Percentiles rank a stretch among this genome's conserved stretches.
These are phyloP conservation scores for Bauhinia variegata DNA, from an alignment of 306 rosid genomes.

Conservation along the genomic window DNA sequence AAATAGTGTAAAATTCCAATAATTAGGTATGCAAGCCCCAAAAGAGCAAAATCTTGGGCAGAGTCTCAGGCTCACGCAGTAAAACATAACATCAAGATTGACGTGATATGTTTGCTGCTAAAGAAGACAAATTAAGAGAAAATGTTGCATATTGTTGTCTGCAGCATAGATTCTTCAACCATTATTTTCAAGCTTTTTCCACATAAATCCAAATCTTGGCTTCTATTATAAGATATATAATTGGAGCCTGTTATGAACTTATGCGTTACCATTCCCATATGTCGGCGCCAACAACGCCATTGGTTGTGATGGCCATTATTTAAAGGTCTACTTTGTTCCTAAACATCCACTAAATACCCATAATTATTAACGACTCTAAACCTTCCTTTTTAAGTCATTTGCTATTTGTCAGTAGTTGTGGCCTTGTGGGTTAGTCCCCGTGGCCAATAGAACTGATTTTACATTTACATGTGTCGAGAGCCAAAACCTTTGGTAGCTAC, in stretches of 20 bases:
- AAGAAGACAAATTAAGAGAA: not conserved
- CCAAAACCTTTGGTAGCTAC: not conserved
- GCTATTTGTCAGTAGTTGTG: slow-evolving; percentile 13
- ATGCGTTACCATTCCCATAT: not conserved
- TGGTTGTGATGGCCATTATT: slow-evolving; percentile 18
- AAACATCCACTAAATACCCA: slow-evolving; percentile 27
- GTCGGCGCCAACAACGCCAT: slow-evolving; percentile 35
- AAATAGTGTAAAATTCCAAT: not conserved
- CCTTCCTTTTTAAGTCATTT: slow-evolving; percentile 2
- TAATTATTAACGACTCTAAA: slow-evolving; percentile 9
- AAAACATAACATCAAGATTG: not conserved
- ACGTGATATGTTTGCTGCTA: not conserved
- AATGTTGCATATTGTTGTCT: not conserved
- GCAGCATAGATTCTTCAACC: not conserved
- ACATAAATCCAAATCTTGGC: not conserved
- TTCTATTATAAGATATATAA: not conserved
- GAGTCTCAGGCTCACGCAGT: not conserved
- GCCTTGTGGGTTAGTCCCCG: not conserved
- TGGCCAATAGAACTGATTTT: not conserved
- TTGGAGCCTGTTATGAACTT: not conserved
- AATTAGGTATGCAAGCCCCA: not conserved
- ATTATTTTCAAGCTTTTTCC: not conserved
- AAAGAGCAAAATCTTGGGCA: not conserved
- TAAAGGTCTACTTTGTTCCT: slow-evolving; percentile 12
- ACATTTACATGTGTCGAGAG: not conserved